Evolutionary conservation across 345 rosid species (phyloP).

Genomic region (Clarkia xantiana): DNA sequence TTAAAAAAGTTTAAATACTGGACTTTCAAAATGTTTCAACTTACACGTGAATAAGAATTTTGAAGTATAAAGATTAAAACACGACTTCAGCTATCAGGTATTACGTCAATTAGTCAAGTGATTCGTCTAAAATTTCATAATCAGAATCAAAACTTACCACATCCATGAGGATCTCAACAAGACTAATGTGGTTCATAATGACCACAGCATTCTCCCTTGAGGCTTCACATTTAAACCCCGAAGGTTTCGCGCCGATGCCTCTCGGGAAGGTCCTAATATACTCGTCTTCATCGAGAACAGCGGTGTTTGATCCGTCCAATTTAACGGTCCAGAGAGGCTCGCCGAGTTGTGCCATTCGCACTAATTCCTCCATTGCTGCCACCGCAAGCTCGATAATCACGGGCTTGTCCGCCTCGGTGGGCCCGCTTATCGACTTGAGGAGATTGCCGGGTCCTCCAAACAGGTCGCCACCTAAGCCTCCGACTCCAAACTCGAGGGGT

Average conservation of each 20-base stretch:
- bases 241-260: conserved; percentile 49
- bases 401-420: conserved; percentile 49
- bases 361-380: conserved; percentile 80
- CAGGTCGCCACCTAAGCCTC: conserved; percentile 45
- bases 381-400: conserved; percentile 67
- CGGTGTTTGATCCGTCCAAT: conserved; percentile 24
- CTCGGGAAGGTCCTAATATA: conserved; percentile 37
- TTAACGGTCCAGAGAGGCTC: conserved; percentile 70
- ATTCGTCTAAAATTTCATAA: no score
- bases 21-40: no score
- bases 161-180: conserved; percentile 74
- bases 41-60: no score
- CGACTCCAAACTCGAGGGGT: conserved; percentile 56
- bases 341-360: conserved; percentile 55
- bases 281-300: conserved; percentile 48
- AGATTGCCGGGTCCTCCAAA: conserved; percentile 62
- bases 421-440: conserved; percentile 40
- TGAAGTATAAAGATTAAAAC: no score
- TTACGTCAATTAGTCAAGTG: no score
- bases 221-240: conserved; percentile 61
- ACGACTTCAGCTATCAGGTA: no score
- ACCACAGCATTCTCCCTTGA: conserved; percentile 53
- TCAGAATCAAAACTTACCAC: conserved; percentile 25
- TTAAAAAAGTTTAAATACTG: no score
- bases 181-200: conserved; percentile 45